Percentiles rank a stretch among this genome's conserved stretches.
Evolutionary conservation across 1,284 basidiomycete species (phyloP).

Genomic region (Ustilago lituana): DNA sequence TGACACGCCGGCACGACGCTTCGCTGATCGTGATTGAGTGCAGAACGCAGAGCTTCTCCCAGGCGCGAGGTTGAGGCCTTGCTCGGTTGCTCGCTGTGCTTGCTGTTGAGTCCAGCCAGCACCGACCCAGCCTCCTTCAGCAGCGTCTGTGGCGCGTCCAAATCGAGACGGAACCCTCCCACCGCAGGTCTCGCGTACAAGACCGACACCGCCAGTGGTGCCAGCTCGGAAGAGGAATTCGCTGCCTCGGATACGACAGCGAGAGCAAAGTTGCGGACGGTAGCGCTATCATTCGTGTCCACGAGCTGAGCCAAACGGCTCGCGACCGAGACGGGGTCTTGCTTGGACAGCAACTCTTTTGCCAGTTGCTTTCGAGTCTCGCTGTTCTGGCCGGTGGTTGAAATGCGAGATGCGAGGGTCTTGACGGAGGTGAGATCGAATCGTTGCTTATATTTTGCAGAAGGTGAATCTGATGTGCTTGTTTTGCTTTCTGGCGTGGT

Average conservation of each 20-base stretch:
- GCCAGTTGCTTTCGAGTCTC: slow-evolving; percentile 8
- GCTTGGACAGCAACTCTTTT: not conserved
- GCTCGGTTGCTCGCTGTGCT: not conserved
- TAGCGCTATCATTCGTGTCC: slow-evolving; percentile 26
- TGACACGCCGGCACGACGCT: slow-evolving; percentile 31
- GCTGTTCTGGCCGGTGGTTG: not conserved
- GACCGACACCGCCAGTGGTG: not conserved
- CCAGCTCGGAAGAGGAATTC: not conserved
- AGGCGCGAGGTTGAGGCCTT: not conserved
- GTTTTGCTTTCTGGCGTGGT: too few relatives aligned
- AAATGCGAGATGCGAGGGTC: slow-evolving; percentile 1
- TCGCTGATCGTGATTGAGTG: slow-evolving; percentile 5
- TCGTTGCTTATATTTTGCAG: not conserved
- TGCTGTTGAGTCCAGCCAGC: not conserved
- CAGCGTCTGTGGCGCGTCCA: not conserved
- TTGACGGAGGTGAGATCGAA: slow-evolving; percentile 22
- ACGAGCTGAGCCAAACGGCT: slow-evolving; percentile 15
- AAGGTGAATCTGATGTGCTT: too few relatives aligned
- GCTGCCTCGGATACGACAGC: not conserved
- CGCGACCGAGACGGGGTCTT: not conserved
- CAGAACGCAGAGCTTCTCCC: not conserved
- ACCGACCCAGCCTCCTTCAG: slow-evolving; percentile 4
- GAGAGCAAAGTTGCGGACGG: slow-evolving; percentile 8
- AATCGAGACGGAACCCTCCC: slow-evolving; percentile 16
- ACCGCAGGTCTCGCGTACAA: slow-evolving; percentile 40